These are phyloP conservation scores for Coemansia sp. DNA, from an alignment of 192 early-diverging fungal species.

Conservation along the genomic window DNA sequence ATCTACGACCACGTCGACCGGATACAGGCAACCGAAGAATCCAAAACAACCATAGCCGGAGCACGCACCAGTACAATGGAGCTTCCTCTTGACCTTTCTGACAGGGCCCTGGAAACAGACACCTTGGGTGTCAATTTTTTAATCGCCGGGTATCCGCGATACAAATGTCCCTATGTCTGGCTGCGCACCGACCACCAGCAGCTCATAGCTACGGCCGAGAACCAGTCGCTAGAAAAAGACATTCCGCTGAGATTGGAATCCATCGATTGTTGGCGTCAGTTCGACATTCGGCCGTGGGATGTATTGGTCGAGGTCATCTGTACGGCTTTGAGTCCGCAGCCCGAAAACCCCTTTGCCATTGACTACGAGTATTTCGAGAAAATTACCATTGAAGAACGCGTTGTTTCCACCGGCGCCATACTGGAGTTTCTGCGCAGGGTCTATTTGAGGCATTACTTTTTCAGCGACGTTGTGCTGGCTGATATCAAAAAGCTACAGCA, in stretches of 20 bases:
- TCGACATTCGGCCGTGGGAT: constrained; percentile 65
- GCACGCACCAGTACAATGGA: constrained; percentile 12
- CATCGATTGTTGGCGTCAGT: constrained; percentile 63
- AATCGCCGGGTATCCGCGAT: constrained; percentile 68
- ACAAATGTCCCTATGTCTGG: constrained; percentile 75
- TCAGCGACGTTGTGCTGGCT: constrained; percentile 46
- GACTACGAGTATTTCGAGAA: constrained; percentile 62
- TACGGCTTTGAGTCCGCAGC: constrained; percentile 56
- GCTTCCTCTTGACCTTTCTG: constrained; percentile 23
- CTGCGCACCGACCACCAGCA: constrained; percentile 62
- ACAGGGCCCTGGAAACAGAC: constrained; percentile 43
- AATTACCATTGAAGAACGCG: constrained; percentile 64
- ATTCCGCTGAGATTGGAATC: constrained; percentile 65
- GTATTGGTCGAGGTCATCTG: constrained; percentile 69
- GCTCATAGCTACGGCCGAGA: constrained; percentile 52
- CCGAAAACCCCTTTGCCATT: constrained; percentile 67
- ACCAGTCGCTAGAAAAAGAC: constrained; percentile 60
- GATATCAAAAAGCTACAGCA: constrained; percentile 46
- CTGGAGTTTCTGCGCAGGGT: constrained; percentile 65
- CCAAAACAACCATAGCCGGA: constrained; percentile 11
- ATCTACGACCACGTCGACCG: constrained; percentile 45
- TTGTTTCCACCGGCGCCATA: constrained; percentile 67
- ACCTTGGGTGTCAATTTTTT: constrained; percentile 59
- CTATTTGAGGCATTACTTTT: constrained; percentile 57
- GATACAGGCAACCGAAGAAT: constrained; percentile 34